Conservation (phyloP, 345 rosid species). For the Eucalyptus urophylla region DNA sequence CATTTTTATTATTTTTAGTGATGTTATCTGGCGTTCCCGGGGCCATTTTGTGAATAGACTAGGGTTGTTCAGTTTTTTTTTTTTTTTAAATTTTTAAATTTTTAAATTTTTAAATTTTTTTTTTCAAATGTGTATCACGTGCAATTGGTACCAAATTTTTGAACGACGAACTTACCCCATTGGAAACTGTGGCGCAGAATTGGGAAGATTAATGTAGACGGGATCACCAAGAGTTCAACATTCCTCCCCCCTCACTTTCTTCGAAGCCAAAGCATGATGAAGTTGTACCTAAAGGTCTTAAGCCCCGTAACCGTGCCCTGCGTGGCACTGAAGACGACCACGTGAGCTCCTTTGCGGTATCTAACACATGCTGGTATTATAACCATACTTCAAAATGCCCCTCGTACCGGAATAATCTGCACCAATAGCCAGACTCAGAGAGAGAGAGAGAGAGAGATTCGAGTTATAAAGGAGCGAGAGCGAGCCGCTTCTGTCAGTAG, state of each 20-base stretch:
- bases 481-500: background rate
- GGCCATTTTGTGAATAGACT: background rate
- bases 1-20: background rate
- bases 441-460: background rate
- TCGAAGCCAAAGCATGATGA: background rate
- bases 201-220: background rate
- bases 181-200: background rate
- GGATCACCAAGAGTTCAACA: background rate
- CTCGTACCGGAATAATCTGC: background rate
- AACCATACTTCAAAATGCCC: background rate
- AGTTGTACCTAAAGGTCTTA: background rate
- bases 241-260: background rate
- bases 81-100: no score
- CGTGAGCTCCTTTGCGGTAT: background rate
- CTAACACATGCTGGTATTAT: background rate
- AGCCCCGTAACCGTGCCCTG: background rate
- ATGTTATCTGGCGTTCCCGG: background rate
- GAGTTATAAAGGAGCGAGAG: background rate
- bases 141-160: background rate
- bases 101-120: no score
- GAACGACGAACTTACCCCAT: background rate
- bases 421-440: background rate
- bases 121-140: background rate
- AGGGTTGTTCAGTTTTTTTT: background rate
- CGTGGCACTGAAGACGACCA: background rate